Percentiles rank a stretch among this genome's conserved stretches.
Conservation (phyloP, 768 basidiomycete species). For the Pisolithus marmoratus region DNA sequence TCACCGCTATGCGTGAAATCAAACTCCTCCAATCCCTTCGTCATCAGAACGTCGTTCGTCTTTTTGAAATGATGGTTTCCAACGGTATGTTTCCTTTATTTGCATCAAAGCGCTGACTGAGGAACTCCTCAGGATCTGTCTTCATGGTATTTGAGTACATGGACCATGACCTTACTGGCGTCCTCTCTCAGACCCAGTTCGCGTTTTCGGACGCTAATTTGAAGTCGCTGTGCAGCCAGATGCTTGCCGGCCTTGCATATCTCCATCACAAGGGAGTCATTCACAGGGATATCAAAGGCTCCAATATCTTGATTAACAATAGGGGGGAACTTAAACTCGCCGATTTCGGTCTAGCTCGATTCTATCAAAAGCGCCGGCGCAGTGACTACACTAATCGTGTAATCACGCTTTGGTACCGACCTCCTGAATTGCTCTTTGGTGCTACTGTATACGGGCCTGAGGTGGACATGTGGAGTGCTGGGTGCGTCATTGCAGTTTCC, state of each 20-base stretch:
- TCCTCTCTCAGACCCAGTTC: slow-evolving; percentile 88
- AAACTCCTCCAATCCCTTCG: slow-evolving; percentile 89
- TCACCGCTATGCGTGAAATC: slow-evolving; percentile 98
- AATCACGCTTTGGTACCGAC: slow-evolving; percentile 97
- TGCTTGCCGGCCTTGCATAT: slow-evolving; percentile 92
- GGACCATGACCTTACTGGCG: slow-evolving; percentile 96
- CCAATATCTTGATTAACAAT: slow-evolving; percentile 92
- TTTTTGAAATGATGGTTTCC: slow-evolving; percentile 99
- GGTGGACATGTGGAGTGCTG: slow-evolving; percentile 99
- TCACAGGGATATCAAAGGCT: slow-evolving; percentile 98
- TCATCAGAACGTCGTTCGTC: slow-evolving; percentile 82
- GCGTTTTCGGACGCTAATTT: slow-evolving; percentile 80
- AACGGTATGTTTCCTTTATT: slow-evolving; percentile 55
- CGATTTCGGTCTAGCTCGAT: slow-evolving; percentile 95
- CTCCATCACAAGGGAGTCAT: slow-evolving; percentile 95
- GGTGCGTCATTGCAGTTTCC: slow-evolving; percentile 45
- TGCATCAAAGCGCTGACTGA: not conserved
- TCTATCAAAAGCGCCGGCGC: slow-evolving; percentile 86
- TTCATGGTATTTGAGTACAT: slow-evolving; percentile 99
- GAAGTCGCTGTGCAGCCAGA: slow-evolving; percentile 93
- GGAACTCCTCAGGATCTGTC: slow-evolving; percentile 62
- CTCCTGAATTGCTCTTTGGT: slow-evolving; percentile 91
- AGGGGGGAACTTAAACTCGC: slow-evolving; percentile 91
- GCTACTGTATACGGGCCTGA: slow-evolving; percentile 95
- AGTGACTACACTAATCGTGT: slow-evolving; percentile 99